Evolutionary conservation across 1,139 yeast genomes (phyloP).

Genomic region (Blastobotrys malaysiensis): DNA sequence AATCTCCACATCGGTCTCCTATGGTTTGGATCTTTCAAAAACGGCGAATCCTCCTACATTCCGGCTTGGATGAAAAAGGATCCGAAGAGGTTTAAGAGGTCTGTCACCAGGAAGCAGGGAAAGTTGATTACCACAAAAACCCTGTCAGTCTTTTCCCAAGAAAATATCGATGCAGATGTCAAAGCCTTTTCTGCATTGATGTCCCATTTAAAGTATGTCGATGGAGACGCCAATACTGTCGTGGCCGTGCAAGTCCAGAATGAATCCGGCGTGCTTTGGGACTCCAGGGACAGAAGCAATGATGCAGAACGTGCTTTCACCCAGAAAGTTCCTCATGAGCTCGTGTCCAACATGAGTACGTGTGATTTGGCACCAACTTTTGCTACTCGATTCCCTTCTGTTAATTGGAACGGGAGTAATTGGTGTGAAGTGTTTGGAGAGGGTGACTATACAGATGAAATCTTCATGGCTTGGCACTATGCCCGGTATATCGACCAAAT

Average conservation of each 20-base stretch:
- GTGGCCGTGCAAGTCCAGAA: conserved; percentile 16
- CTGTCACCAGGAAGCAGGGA: conserved; percentile 10
- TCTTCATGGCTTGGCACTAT: not conserved
- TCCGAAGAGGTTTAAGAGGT: conserved; percentile 4
- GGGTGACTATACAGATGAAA: not conserved
- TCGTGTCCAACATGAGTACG: not conserved
- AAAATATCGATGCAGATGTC: conserved; percentile 13
- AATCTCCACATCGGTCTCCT: not conserved
- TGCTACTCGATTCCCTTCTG: not conserved
- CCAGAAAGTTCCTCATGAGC: not conserved
- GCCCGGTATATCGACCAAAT: not conserved
- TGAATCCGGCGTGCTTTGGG: conserved; percentile 8
- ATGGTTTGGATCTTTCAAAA: conserved; percentile 19
- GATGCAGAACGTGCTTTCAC: not conserved
- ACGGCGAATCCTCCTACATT: conserved; percentile 15
- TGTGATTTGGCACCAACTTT: not conserved
- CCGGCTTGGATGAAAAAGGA: conserved; percentile 17
- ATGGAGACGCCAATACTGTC: conserved; percentile 11
- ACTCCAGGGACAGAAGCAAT: not conserved
- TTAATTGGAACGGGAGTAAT: not conserved
- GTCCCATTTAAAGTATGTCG: conserved; percentile 13
- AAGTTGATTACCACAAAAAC: conserved; percentile 10
- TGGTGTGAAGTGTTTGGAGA: not conserved
- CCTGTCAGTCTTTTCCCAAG: conserved; percentile 13
- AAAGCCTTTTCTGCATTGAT: conserved; percentile 13